Base-by-base conservation (phyloP, 2,329 filamentous ascomycete genomes). In the Dactylellina sp. region DNA sequence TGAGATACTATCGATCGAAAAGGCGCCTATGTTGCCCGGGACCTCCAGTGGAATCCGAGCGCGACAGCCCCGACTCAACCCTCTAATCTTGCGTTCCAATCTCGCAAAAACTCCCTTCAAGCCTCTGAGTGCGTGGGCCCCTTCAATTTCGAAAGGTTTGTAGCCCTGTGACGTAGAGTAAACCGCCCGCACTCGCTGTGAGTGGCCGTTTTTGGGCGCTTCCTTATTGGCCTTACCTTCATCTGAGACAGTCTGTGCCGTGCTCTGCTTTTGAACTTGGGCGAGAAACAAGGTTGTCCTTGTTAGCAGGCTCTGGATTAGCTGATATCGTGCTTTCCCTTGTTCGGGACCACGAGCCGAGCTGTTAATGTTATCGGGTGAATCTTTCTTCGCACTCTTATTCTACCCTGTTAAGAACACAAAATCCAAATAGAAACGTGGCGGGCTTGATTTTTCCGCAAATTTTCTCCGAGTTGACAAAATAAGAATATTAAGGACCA, bases 391-490 rank as follows among this genome's bases (percentile, higher is more conserved):
- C 44, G 20, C 49, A 52, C 55, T 60, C 55, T 68, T 65, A 65
- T 72, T 65, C 53, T 61, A 52, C 68, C 68, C 61, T 53, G 68
- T 61, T 59, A 65, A 65, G 70, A 66, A 32, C 28, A 32, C 28
- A 32, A 9, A 62, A 71, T 46, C 50, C 61, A 53, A 74, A 66
- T 74, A 56, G 70, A 66, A 74, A 74, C 70, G 70, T 74, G 70
- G 70, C 70, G 70, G 70, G 61, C 70, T 62, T 74, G 70, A 74
- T 74, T 74, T 74, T 74, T 74, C 70, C 70, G 70, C 70, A 74
- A 74, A 74, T 74, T 74, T 74, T 74, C 70, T 74, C 70, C 70
- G 70, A 74, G 52, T 74, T 63, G 28, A 37, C 55, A 40, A 25
- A 37, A 47, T 25, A 46, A 56, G 40, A 56, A 59, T 61, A 65